phyloP scores from a whole-genome alignment of 176 grass and related monocot species.

The Rhynchospora pubera region DNA sequence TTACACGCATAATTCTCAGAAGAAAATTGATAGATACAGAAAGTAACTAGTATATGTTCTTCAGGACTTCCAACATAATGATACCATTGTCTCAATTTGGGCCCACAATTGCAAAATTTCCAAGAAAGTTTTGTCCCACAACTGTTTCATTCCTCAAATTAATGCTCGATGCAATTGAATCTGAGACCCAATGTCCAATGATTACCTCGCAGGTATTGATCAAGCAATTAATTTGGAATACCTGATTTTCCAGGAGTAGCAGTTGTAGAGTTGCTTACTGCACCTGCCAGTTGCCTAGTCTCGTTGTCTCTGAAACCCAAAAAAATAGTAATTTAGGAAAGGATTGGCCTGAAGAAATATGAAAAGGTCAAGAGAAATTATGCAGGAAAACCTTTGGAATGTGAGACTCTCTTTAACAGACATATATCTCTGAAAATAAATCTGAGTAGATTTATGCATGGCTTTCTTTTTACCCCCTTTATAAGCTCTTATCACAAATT shows the following conservation, averaged over 20 bases:
- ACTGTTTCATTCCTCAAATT: background rate
- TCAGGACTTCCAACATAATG: background rate
- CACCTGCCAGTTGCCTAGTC: background rate
- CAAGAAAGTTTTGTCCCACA: background rate
- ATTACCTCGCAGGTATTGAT: background rate
- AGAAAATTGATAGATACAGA: background rate
- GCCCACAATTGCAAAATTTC: background rate
- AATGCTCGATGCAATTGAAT: background rate
- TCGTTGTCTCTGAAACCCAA: constrained; percentile 10
- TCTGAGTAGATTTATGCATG: constrained; percentile 68
- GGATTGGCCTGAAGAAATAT: background rate
- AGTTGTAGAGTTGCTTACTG: constrained; percentile 10
- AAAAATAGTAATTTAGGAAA: background rate
- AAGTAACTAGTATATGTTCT: background rate
- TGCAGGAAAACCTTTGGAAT: constrained; percentile 43
- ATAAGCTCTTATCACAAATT: constrained; percentile 94
- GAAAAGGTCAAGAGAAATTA: background rate
- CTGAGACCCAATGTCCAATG: background rate
- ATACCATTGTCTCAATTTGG: background rate
- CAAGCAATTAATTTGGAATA: background rate
- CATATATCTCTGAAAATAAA: constrained; percentile 67
- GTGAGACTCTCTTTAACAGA: constrained; percentile 65
- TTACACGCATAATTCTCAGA: background rate
- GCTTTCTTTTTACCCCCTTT: constrained; percentile 85
- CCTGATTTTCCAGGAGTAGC: constrained; percentile 15